Evolutionary conservation across 148 eudicot genomes (phyloP).

Genomic region (Beta vulgaris): DNA sequence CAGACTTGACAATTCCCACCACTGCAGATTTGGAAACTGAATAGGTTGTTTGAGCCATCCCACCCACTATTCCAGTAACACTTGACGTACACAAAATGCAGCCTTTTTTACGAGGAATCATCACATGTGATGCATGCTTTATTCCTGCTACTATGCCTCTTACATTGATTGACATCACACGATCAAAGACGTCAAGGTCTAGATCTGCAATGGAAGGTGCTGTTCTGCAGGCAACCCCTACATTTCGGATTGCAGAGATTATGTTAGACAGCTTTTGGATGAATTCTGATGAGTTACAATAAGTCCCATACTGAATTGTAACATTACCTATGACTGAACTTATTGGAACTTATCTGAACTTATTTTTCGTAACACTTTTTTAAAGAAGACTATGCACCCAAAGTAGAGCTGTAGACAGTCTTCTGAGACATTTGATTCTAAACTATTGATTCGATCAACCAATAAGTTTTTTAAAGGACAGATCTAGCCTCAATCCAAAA

Average conservation of each 20-base stretch:
- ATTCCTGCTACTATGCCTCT: slow-evolving; percentile 68
- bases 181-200: slow-evolving; percentile 53
- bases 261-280: background rate
- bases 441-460: no score
- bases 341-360: no score
- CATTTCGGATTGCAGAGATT: background rate
- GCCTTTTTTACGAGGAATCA: slow-evolving; percentile 60
- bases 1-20: slow-evolving; percentile 59
- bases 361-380: no score
- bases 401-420: background rate
- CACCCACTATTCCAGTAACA: slow-evolving; percentile 65
- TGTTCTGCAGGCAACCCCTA: slow-evolving; percentile 58
- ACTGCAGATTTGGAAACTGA: slow-evolving; percentile 57
- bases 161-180: slow-evolving; percentile 64
- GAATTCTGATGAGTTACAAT: background rate
- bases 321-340: background rate
- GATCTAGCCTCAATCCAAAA: background rate
- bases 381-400: no score
- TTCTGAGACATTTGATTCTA: background rate
- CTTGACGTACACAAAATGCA: slow-evolving; percentile 73
- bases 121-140: slow-evolving; percentile 75
- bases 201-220: slow-evolving; percentile 55
- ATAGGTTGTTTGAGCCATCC: slow-evolving; percentile 71
- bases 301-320: background rate
- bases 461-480: no score